Base-by-base conservation (phyloP, 225 moss, liverwort and hornwort genomes). In the Climacium dendroides region DNA sequence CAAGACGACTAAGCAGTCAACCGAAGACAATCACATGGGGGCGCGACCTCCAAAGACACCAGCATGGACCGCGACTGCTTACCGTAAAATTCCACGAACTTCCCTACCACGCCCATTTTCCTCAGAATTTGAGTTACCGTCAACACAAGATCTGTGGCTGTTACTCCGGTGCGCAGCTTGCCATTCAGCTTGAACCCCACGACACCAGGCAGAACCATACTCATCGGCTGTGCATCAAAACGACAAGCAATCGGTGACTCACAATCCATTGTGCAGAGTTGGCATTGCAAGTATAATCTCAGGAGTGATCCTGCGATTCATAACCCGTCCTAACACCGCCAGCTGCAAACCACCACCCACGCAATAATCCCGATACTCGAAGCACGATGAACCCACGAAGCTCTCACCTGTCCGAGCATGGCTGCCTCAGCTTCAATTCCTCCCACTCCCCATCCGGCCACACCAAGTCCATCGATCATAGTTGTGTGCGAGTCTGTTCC, bases 361-460 rank as follows among this genome's bases (percentile, higher is more conserved):
- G 58, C 57, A 77, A 50, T 45, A 64, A 50, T 85, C 78, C 58
- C 62, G 35, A 65, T 41, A 54, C 80, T 67, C 83, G 19, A 53
- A 89, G 13, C 81, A 66, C 58, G 50, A 70, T 57, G 39, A 66
- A 78, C 41, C 71, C 87, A 70, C 32, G 47, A 75, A 73, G 84
- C 81, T 76, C 91, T 92, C 85, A 98, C 98, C 91, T 98, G 96
- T 69, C 98, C 96, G 81, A 98, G 96, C 96, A 98, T 98, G 61
- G 98, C 94, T 83, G 98, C 98, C 90, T 98, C 98, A 9, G 98
- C 98, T 89, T 98, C 98, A 89, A 98, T 98, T 85, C 98, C 98
- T 90, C 96, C 98, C 61, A 98, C 98, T 92, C 98, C 98, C 98
- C 98, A 98, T 85, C 98, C 98, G 75, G 98, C 98, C 58, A 98